Percentiles rank a stretch among this genome's conserved stretches.
Evolutionary conservation across 345 rosid genomes (phyloP).

Genomic region (Pistacia integerrima): DNA sequence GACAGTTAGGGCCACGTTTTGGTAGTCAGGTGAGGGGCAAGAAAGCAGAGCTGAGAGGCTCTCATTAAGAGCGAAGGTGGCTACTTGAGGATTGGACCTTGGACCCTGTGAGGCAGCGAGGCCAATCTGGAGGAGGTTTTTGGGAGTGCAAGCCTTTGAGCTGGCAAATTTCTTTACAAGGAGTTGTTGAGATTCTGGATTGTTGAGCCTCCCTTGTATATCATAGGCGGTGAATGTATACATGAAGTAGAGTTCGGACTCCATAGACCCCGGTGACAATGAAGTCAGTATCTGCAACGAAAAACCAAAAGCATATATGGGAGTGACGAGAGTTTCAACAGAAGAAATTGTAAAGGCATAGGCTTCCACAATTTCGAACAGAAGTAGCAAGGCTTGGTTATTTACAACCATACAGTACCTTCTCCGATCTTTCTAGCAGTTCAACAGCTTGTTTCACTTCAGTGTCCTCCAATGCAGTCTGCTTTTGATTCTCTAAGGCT

Average conservation of each 20-base stretch:
- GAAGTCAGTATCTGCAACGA: conserved; percentile 52
- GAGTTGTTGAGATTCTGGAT: conserved; percentile 49
- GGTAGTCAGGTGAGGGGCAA: conserved; percentile 67
- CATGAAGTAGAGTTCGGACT: conserved; percentile 64
- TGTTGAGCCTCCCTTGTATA: conserved; percentile 64
- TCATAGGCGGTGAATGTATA: conserved; percentile 69
- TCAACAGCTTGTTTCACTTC: conserved; percentile 71
- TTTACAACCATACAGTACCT: conserved; percentile 45
- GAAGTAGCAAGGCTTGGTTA: neutral
- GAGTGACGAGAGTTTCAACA: conserved; percentile 8
- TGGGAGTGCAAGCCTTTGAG: conserved; percentile 69
- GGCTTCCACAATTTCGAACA: conserved; percentile 7
- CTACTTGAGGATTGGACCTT: conserved; percentile 66
- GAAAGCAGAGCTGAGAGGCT: conserved; percentile 71
- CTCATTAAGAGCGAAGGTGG: conserved; percentile 68
- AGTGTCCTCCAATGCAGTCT: conserved; percentile 43
- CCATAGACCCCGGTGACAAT: conserved; percentile 41
- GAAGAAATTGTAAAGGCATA: neutral
- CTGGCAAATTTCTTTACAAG: conserved; percentile 68
- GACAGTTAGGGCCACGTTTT: conserved; percentile 59
- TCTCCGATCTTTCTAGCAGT: conserved; percentile 74
- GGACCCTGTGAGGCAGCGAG: conserved; percentile 72
- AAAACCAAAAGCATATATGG: conserved; percentile 9
- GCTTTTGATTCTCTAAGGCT: conserved; percentile 67
- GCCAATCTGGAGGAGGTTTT: conserved; percentile 76